Evolutionary conservation across 2,329 filamentous ascomycete species (phyloP), one percentile per base, ranked within the genome.

Genomic region (Cadophora malorum): DNA sequence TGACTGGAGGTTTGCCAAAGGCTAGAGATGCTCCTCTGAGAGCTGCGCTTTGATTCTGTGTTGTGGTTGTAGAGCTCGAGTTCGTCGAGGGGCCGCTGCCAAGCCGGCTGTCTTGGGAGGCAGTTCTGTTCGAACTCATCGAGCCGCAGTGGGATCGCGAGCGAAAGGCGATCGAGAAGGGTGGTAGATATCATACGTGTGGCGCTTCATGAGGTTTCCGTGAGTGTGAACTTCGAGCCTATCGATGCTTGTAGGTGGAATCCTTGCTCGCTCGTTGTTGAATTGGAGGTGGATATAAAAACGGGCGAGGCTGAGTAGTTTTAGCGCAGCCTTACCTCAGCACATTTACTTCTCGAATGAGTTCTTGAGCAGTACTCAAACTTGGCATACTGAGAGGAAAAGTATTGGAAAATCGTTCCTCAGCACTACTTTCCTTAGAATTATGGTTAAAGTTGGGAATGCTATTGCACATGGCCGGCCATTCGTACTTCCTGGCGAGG

Each of bases 11-110:
- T 73, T 81, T 83, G 12, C 78, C 79, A 74, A 85, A 86, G 25
- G 84, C 84, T 50, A 79, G 72, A 6, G 80, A 77, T 9, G 84
- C 84, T 38, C 84, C 84, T 63, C 78, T 78, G 16, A 86, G 79
- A 56, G 84, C 84, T 58, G 83, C 82, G 74, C 81, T 76, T 59
- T 73, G 73, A 75, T 81, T 76, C 61, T 73, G 73, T 73, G 65
- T 49, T 45, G 68, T 64, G 56, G 21, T 28, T 16, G 56, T 41
- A 38, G 56, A 59, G 55, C 33, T 23, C 35, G 55, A 38, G 35
- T 31, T 55, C 63, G 65, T 59, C 58, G 58, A 23, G 52, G 64
- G 68, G 70, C 71, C 67, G 56, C 67, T 70, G 58, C 66, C 65
- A 70, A 68, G 64, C 50, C 66, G 69, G 41, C 41, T 33, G 52